Conservation (phyloP, 2,329 filamentous ascomycete genomes). For the Gnomoniopsis smithogilvyi region DNA sequence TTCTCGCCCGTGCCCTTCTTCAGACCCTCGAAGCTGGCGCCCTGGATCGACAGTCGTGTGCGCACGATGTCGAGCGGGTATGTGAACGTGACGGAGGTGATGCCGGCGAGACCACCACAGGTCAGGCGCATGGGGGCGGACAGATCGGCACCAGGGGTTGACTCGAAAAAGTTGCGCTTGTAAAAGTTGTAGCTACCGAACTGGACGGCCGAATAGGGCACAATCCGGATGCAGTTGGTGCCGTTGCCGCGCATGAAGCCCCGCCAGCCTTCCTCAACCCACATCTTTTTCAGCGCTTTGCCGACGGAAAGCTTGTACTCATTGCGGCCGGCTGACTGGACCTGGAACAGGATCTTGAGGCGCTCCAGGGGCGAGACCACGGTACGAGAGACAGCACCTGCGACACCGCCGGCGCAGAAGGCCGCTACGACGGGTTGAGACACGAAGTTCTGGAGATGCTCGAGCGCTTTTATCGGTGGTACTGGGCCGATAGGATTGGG, state of each 20-base stretch:
- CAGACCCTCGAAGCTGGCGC: slow-evolving; percentile 86
- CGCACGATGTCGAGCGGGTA: slow-evolving; percentile 98
- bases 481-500: slow-evolving; percentile 17
- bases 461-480: slow-evolving; percentile 24
- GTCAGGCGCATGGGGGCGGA: slow-evolving; percentile 70
- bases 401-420: slow-evolving; percentile 90
- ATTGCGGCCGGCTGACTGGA: slow-evolving; percentile 84
- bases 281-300: slow-evolving; percentile 90
- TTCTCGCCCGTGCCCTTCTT: slow-evolving; percentile 59
- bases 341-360: slow-evolving; percentile 95
- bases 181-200: slow-evolving; percentile 99
- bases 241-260: slow-evolving; percentile 98
- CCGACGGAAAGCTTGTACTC: slow-evolving; percentile 92
- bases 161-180: slow-evolving; percentile 81
- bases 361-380: slow-evolving; percentile 95
- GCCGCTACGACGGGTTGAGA: slow-evolving; percentile 85
- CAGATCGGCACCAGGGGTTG: slow-evolving; percentile 69
- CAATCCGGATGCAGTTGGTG: slow-evolving; percentile 96
- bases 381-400: slow-evolving; percentile 94
- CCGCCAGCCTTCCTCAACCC: slow-evolving; percentile 92
- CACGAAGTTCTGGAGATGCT: slow-evolving; percentile 48
- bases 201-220: slow-evolving; percentile 96
- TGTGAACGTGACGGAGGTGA: slow-evolving; percentile 92
- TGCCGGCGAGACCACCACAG: slow-evolving; percentile 89
- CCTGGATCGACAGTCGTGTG: slow-evolving; percentile 93